Evolutionary conservation across 2,329 filamentous ascomycete species (phyloP).

Genomic region (Plectosphaerella sp.): DNA sequence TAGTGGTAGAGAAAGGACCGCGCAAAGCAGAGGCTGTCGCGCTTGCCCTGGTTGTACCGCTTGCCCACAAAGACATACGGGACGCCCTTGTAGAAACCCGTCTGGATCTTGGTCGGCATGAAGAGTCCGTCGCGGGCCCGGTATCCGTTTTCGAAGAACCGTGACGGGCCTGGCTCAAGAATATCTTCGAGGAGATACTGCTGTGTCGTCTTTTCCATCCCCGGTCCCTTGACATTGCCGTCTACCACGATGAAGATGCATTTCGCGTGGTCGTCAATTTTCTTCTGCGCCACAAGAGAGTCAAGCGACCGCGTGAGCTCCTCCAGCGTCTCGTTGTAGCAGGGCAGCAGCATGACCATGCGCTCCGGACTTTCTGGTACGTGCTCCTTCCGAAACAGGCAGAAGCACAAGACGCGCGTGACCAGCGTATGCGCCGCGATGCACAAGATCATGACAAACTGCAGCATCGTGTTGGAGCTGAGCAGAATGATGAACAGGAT

Average conservation of each 20-base stretch:
- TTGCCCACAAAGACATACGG: slow-evolving; percentile 45
- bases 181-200: slow-evolving; percentile 43
- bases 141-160: slow-evolving; percentile 36
- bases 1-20: slow-evolving; percentile 45
- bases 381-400: slow-evolving; percentile 21
- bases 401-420: slow-evolving; percentile 24
- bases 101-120: slow-evolving; percentile 40
- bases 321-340: slow-evolving; percentile 43
- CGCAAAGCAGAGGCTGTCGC: slow-evolving; percentile 43
- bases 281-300: slow-evolving; percentile 38
- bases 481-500: slow-evolving; percentile 40
- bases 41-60: slow-evolving; percentile 44
- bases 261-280: slow-evolving; percentile 34
- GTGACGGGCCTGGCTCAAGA: slow-evolving; percentile 26
- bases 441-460: slow-evolving; percentile 35
- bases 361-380: slow-evolving; percentile 29
- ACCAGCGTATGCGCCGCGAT: slow-evolving; percentile 26
- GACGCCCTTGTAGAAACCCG: slow-evolving; percentile 37
- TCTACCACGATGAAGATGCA: slow-evolving; percentile 44
- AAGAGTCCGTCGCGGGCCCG: slow-evolving; percentile 39
- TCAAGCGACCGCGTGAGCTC: slow-evolving; percentile 39
- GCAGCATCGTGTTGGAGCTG: slow-evolving; percentile 39
- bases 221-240: slow-evolving; percentile 39
- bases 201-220: slow-evolving; percentile 43
- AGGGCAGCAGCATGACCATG: slow-evolving; percentile 41